Evolutionary conservation across 2,329 filamentous ascomycete genomes (phyloP), one percentile per base, ranked within the genome.

Genomic region (Hymenoscyphus repandus): DNA sequence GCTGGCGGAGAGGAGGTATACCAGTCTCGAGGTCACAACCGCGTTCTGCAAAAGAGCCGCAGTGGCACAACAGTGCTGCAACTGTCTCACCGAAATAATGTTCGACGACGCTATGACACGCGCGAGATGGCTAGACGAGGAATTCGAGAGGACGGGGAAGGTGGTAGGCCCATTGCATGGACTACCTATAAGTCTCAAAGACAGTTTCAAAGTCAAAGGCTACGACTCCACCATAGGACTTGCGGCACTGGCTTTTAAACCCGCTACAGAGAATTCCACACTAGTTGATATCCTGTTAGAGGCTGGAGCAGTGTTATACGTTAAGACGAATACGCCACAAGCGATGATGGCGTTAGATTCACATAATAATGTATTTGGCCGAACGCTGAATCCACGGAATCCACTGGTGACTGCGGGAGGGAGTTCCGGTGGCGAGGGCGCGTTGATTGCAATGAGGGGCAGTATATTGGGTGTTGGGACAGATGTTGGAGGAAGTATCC

Each of bases 301-400:
- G 15, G 71, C 81, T 0, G 85, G 85, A 1, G 84, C 84, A 1
- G 73, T 88, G 0, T 68, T 85, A n/a, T 85, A 87, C 57, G 75
- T 79, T 57, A 88, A 88, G 67, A 88, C 85, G 0, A 87, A 86
- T 58, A 71, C 88, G 2, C 83, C 85, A 1, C 78, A 82, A 54
- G 78, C 77, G 0, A 65, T 81, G 50, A 70, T 71, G 58, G 72
- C 71, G 6, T 64, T 80, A 37, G 82, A 86, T 61, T 76, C 73
- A 4, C 73, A 78, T 37, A 85, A 85, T 63, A 76, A 83, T 57
- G 61, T 85, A 17, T 81, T 81, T 55, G 82, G 82, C 2, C 73
- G 80, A 22, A 79, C 78, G 0, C 64, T 85, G 32, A 86, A 86
- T 59, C 83, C 83, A 0, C 66, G 74, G n/a, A 82, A 84, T 54